Evolutionary conservation across 2,329 filamentous ascomycete genomes (phyloP), one percentile per base, ranked within the genome.

Genomic region (Xylaria sp.): DNA sequence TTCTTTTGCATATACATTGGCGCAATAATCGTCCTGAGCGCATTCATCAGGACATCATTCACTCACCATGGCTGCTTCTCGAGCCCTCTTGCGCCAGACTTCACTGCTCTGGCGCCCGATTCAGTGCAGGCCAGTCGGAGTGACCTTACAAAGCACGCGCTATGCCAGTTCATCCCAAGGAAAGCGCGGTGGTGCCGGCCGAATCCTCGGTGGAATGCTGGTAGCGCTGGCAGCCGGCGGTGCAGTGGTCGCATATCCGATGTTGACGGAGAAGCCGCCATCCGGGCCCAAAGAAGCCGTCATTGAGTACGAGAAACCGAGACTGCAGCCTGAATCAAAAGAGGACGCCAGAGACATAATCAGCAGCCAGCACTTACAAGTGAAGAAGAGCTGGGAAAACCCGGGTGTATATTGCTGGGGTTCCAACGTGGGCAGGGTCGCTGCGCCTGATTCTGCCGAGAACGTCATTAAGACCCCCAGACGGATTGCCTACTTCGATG

Each of bases 341-440:
- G 90, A 92, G 72, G 87, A 91, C 64, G 87, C 87, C 63, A 77
- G 89, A 59, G 89, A 92, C 58, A 75, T 89, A 59, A 85, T 96
- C 67, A 93, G 89, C 70, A 90, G 89, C 9, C 91, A 96, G 72
- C 91, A 96, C 75, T 76, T 91, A 4, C 93, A 97, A 76, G 89
- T 96, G 60, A 91, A 90, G 76, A 85, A 84, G 70, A 95, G 90
- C 74, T 86, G 83, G 81, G 84, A 85, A 74, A 87, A 90, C 61
- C 93, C 94, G 0, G 94, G 92, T 1, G 89, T 97, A 0, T 97
- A 96, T 75, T 86, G 89, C 4, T 99, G 94, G 93, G 94, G 94
- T 0, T 91, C 89, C 16, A 99, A 99, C 69, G 78, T 79, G 13
- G 91, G 92, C 61, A 83, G 83, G 67, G 92, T 96, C n/a, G 90